Evolutionary conservation across 2,329 filamentous ascomycete species (phyloP).

Genomic region (Cercospora sp.): DNA sequence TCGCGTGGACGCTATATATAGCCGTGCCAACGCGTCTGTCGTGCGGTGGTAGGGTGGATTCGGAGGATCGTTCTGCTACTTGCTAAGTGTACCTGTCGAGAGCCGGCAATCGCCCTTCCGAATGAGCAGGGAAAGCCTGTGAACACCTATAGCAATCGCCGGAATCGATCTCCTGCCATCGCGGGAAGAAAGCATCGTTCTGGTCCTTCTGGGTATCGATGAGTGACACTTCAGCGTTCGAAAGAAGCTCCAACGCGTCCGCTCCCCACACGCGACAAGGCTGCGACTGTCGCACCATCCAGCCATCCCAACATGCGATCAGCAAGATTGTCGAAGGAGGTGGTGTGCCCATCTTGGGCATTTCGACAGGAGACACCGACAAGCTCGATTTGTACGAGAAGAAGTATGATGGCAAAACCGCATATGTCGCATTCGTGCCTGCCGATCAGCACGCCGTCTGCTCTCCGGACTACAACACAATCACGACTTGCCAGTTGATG

Average conservation of each 20-base stretch:
- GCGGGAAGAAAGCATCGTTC: not conserved
- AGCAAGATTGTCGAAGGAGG: constrained; percentile 6
- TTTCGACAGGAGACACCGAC: constrained; percentile 20
- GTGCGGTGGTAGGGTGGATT: not conserved
- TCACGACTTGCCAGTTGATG: constrained; percentile 22
- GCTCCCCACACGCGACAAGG: constrained; percentile 17
- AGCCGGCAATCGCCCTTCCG: not conserved
- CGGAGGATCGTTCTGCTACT: not conserved
- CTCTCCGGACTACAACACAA: constrained; percentile 15
- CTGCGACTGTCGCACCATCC: constrained; percentile 23
- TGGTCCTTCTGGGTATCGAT: not conserved
- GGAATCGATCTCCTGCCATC: not conserved
- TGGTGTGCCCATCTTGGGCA: constrained; percentile 13
- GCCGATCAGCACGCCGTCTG: constrained; percentile 7
- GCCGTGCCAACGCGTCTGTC: not conserved
- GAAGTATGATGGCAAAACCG: constrained; percentile 6
- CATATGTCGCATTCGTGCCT: constrained; percentile 15
- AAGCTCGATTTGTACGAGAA: constrained; percentile 19
- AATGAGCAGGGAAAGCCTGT: not conserved
- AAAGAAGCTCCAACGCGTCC: constrained; percentile 1
- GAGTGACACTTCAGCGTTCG: not conserved
- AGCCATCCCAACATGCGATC: constrained; percentile 13
- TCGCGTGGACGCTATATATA: not conserved
- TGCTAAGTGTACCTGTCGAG: not conserved
- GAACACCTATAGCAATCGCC: not conserved